These are phyloP conservation scores for Extremus antarcticus DNA, from an alignment of 495 filamentous ascomycete species.

Conservation along the genomic window DNA sequence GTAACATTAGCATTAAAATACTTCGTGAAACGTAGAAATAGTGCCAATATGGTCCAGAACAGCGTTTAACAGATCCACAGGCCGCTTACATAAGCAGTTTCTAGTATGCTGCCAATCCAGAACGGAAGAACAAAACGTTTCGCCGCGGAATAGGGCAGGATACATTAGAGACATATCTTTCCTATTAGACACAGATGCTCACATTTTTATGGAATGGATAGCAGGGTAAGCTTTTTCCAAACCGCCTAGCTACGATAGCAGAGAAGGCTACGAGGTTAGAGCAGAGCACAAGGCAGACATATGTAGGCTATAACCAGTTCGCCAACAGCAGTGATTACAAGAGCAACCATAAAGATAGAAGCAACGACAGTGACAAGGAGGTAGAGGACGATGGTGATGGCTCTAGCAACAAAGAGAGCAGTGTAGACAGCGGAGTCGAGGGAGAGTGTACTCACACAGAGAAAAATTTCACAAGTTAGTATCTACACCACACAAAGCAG, in stretches of 20 bases:
- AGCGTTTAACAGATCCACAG: neutral
- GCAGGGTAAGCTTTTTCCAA: neutral
- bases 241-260: neutral
- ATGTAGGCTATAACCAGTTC: too few relatives aligned
- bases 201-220: neutral
- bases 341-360: too few relatives aligned
- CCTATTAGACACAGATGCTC: neutral
- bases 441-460: neutral
- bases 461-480: neutral
- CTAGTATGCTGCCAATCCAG: neutral
- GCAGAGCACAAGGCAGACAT: neutral
- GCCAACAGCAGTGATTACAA: too few relatives aligned
- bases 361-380: too few relatives aligned
- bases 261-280: neutral
- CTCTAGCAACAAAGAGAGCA: too few relatives aligned
- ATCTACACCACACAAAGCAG: neutral
- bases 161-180: neutral
- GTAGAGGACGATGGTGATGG: neutral
- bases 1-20: neutral
- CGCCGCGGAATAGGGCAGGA: neutral
- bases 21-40: neutral
- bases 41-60: neutral
- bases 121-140: neutral
- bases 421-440: neutral
- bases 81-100: neutral